Conservation (phyloP, 192 early-diverging fungal genomes). For the Podila clonocystis region DNA sequence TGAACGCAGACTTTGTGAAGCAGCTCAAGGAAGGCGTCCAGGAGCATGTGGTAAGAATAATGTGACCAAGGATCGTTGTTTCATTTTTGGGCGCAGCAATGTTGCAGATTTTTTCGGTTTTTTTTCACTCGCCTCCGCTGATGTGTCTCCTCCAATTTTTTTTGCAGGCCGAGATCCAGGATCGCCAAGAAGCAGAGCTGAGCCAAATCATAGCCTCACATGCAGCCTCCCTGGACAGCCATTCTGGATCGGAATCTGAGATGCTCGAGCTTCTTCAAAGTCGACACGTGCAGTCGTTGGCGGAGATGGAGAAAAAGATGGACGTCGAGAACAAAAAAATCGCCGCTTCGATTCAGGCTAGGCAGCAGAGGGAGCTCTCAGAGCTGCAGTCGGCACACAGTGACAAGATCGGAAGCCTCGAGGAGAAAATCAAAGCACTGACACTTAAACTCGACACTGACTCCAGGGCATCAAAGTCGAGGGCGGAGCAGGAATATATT, state of each 20-base stretch:
- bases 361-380: constrained; percentile 24
- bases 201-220: constrained; percentile 31
- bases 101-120: too few species aligned
- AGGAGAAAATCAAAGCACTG: constrained; percentile 19
- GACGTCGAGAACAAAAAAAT: constrained; percentile 13
- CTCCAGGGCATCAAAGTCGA: constrained; percentile 2
- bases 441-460: constrained; percentile 15
- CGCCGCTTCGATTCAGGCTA: constrained; percentile 14
- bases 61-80: neutral
- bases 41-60: constrained; percentile 22
- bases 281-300: constrained; percentile 18
- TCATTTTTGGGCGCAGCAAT: too few species aligned
- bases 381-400: constrained; percentile 1
- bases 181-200: constrained; percentile 24
- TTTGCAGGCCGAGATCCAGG: constrained; percentile 18
- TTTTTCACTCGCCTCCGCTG: neutral
- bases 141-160: neutral
- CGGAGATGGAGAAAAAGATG: constrained; percentile 9
- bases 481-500: constrained; percentile 1
- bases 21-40: constrained; percentile 7
- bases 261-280: constrained; percentile 27
- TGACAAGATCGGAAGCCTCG: neutral
- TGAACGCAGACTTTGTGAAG: constrained; percentile 2
- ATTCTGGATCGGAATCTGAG: neutral
- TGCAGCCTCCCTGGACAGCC: constrained; percentile 8